Evolutionary conservation across 169 alveolate species (phyloP), one percentile per base, ranked within the genome.

Genomic region (Cryptosporidium baileyi): DNA sequence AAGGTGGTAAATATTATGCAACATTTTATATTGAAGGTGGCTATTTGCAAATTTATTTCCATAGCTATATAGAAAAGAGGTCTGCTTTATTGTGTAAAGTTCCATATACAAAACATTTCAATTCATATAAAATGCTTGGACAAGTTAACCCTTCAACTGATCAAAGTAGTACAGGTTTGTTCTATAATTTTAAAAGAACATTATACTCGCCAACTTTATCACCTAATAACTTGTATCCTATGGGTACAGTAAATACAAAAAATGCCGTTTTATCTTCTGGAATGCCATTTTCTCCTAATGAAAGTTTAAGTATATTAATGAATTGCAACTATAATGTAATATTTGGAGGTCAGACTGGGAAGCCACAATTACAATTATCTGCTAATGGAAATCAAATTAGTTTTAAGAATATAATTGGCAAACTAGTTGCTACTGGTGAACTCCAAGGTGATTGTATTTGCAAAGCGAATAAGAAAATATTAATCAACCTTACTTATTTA

Each of bases 231-330:
- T 19, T 74, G 13, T 74, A 74, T 74, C 85, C 85, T 36, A 54
- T 74, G 67, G 85, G 85, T 54, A 54, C 67, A 15, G 85, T 74
- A 26, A 30, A 8, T 13, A n/a, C 65, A 2, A 74, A 74, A 32
- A 54, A 51, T 54, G 67, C 43, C 1, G 36, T 74, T 11, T 52
- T 74, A 22, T 52, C 85, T 11, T 74, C 85, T 19, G 85, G 85
- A 32, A 30, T 38, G 43, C 85, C 85, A 54, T 74, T 74, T 52
- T 74, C 85, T 24, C 85, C 67, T 15, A 45, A 45, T 74, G 67
- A 74, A 36, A 74, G 85, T 74, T 54, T 74, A 28, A 74, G 85
- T 74, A 26, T 74, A 22, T 19, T 38, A 34, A 7, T 57, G 24
- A 36, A 60, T 19, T 74, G 85, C 15, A 59, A 60, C 3, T 32